These are phyloP conservation scores for Colletotrichum sp. DNA, from an alignment of 2,329 filamentous ascomycete genomes.

Conservation along the genomic window DNA sequence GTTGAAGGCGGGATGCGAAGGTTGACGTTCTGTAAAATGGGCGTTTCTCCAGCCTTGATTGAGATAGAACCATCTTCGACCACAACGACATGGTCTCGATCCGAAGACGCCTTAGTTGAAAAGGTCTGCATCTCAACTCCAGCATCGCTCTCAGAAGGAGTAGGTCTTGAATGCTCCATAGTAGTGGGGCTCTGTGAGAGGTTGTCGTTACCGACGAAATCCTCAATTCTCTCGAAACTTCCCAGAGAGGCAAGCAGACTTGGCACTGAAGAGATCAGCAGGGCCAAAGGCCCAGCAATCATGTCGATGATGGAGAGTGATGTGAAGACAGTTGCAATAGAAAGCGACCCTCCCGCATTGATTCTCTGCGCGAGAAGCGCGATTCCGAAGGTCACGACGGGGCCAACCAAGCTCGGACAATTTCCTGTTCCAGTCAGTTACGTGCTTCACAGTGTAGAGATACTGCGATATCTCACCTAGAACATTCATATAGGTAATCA, in stretches of 20 bases:
- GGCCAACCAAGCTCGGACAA: constrained; percentile 14
- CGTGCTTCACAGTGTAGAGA: not conserved
- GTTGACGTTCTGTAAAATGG: constrained; percentile 4
- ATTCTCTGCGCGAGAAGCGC: constrained; percentile 13
- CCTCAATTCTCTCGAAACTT: constrained; percentile 27
- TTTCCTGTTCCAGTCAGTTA: constrained; percentile 1
- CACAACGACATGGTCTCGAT: not conserved
- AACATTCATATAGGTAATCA: constrained; percentile 16
- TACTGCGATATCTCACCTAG: not conserved
- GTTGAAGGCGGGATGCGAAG: not conserved
- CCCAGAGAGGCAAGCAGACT: constrained; percentile 25
- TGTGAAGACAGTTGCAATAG: constrained; percentile 23
- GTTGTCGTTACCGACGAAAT: not conserved
- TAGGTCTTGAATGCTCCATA: not conserved
- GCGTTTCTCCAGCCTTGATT: not conserved
- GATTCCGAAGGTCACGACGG: constrained; percentile 25
- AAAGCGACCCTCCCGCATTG: not conserved
- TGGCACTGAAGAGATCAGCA: constrained; percentile 25
- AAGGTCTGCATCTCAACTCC: not conserved
- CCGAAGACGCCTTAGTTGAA: not conserved
- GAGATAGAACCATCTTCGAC: not conserved
- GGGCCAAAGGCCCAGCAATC: constrained; percentile 23
- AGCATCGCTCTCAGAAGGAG: not conserved
- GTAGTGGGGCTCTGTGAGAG: not conserved
- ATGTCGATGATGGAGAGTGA: constrained; percentile 28